phyloP scores from a whole-genome alignment of 108 stramenopile species.

The Cylindrotheca fusiformis region DNA sequence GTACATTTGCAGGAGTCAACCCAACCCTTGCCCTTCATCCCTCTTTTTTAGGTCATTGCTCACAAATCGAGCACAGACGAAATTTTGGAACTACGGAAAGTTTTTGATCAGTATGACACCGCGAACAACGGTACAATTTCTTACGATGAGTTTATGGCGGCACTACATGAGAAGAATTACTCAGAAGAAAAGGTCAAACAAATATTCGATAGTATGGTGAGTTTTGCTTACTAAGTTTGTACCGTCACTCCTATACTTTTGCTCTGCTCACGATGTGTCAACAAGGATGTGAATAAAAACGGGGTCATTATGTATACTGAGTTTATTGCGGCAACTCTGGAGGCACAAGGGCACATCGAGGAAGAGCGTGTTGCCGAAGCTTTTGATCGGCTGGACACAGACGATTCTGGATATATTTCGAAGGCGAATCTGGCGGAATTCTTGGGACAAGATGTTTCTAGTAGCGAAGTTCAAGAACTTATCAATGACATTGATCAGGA shows the following conservation, averaged over 20 bases:
- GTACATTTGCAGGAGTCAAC: no score
- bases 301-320: constrained; percentile 74
- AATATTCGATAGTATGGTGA: constrained; percentile 21
- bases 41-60: constrained; percentile 33
- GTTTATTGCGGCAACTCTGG: constrained; percentile 62
- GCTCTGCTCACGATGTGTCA: background rate
- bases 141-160: constrained; percentile 27
- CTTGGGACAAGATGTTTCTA: constrained; percentile 36
- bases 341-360: constrained; percentile 43
- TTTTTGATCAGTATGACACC: constrained; percentile 60
- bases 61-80: constrained; percentile 57
- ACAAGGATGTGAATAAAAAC: constrained; percentile 59
- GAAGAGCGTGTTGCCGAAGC: constrained; percentile 70
- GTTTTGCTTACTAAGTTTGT: constrained; percentile 7
- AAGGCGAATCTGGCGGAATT: constrained; percentile 48
- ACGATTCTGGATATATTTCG: constrained; percentile 73
- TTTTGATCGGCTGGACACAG: constrained; percentile 81
- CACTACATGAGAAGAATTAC: constrained; percentile 24
- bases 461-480: constrained; percentile 37
- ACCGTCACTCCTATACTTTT: background rate
- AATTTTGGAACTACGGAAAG: constrained; percentile 66
- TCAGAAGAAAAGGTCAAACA: constrained; percentile 39
- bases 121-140: constrained; percentile 65
- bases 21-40: no score
- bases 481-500: constrained; percentile 46